A percentile compares a stretch with the other conserved stretches of the same genome.
These are phyloP conservation scores for Pinus tabuliformis DNA, from an alignment of 75 land plant genomes.

Conservation along the genomic window DNA sequence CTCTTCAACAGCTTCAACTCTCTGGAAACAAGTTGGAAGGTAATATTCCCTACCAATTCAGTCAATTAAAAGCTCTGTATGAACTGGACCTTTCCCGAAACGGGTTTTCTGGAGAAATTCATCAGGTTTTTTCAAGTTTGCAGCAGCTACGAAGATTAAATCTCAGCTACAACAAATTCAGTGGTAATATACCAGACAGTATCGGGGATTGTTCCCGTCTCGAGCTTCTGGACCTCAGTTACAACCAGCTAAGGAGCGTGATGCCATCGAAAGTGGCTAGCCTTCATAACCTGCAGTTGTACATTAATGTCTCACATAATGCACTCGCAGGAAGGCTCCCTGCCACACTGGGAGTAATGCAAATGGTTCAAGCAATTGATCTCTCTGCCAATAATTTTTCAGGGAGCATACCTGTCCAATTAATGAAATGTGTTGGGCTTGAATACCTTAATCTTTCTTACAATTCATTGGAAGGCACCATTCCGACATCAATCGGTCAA, in stretches of 20 bases:
- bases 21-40: neutral
- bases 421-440: conserved; percentile 14
- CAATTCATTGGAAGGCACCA: neutral
- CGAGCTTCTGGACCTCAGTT: neutral
- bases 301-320: conserved; percentile 23
- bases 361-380: conserved; percentile 10
- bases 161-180: neutral
- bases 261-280: conserved; percentile 13
- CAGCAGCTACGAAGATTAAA: too few relatives aligned
- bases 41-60: neutral
- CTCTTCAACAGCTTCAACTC: conserved; percentile 14
- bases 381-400: conserved; percentile 26
- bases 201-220: conserved; percentile 17
- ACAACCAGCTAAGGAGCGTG: conserved; percentile 18
- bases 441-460: conserved; percentile 8
- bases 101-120: neutral
- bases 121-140: too few relatives aligned
- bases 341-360: neutral
- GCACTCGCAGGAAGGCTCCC: neutral
- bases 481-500: neutral
- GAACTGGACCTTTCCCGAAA: neutral
- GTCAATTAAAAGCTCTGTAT: conserved; percentile 4
- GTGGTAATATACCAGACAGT: conserved; percentile 4
- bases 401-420: conserved; percentile 18
- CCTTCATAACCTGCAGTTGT: conserved; percentile 35